These are phyloP conservation scores for Solanum hybrid DNA, from an alignment of 305 asterid genomes.

Conservation along the genomic window DNA sequence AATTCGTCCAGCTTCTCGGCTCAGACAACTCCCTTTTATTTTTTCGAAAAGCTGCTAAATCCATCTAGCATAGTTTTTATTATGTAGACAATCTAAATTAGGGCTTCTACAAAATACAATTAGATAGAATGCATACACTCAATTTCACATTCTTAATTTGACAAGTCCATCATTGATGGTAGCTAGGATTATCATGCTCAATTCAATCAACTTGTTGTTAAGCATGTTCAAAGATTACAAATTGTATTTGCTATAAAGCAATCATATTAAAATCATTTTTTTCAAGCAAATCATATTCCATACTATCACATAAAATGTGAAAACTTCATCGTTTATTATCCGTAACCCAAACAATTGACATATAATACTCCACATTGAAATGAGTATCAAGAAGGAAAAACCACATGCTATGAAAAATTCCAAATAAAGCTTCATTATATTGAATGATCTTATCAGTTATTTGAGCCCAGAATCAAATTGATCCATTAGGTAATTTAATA, in stretches of 20 bases:
- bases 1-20: too few relatives aligned
- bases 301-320: neutral
- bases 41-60: too few relatives aligned
- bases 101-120: too few relatives aligned
- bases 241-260: neutral
- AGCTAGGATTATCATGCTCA: too few relatives aligned
- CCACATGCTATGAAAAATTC: neutral
- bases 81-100: too few relatives aligned
- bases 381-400: neutral
- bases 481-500: neutral
- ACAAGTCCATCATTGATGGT: too few relatives aligned
- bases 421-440: neutral
- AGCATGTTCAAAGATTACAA: too few relatives aligned
- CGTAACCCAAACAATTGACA: neutral
- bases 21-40: too few relatives aligned
- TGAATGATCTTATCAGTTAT: neutral
- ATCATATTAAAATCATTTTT: neutral
- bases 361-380: neutral
- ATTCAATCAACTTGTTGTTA: too few relatives aligned
- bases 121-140: too few relatives aligned
- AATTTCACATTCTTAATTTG: too few relatives aligned
- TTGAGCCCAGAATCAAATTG: neutral
- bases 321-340: neutral
- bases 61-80: too few relatives aligned
- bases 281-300: neutral